Evolutionary conservation across 129 eudicot species (phyloP), one percentile per base, ranked within the genome.

Genomic region (Logfia minima): DNA sequence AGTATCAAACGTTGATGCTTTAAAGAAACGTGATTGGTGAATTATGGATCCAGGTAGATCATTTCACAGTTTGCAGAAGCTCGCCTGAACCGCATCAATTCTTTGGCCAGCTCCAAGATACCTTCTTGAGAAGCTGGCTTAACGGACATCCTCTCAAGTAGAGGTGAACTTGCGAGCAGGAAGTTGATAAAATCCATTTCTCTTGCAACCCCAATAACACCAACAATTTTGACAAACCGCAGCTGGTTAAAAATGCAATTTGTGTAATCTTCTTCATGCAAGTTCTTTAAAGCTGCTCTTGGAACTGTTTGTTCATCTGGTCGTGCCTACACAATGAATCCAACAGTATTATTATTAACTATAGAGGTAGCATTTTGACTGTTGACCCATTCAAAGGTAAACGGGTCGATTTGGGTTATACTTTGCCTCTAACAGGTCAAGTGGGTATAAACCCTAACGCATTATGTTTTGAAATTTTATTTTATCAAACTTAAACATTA

Each of bases 11-110:
- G 55, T 35, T 37, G 41, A 39, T 14, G 61, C 60, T 61, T 59
- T 69, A 13, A 63, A 24, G 39, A 31, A 28, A 29, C 51, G 32
- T 35, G 16, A 13, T 39, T 0, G 2, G 70, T 60, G 35, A 45
- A 37, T 79, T 83, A 90, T 0, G 92, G 92, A 61, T 90, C 98
- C 7, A 86, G 24, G 68, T 83, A 88, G 55, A 90, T 76, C 68
- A 93, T 86, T 81, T 93, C 96, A 8, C 96, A 96, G 29, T 78
- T 82, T 18, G 80, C 84, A 6, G 98, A 93, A 74, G 97, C 96
- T 56, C 98, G 85, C 55, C 92, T 76, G 56, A 90, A 93, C 19
- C 92, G 87, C 31, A 93, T 68, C 86, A 93, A 78, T 75, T 90
- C 91, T 84, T 86, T 93, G 17, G 87, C 52, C 84, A 93, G n/a